Conservation (phyloP, 257 asterid genomes). For the Solanum stenotomum region DNA sequence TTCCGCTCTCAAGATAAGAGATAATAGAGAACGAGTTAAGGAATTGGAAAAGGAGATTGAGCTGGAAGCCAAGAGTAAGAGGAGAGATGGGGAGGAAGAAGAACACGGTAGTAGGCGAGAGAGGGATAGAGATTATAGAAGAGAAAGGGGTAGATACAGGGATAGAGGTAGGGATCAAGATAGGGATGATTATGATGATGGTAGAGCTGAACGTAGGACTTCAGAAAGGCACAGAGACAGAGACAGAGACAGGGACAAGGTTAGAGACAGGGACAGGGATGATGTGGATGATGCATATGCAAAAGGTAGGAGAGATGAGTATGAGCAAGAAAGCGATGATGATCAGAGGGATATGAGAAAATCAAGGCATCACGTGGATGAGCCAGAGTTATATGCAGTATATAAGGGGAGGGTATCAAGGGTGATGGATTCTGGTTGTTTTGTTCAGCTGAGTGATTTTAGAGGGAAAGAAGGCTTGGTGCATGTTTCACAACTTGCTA, state of each 20-base stretch:
- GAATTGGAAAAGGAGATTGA: constrained; percentile 83
- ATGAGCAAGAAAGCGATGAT: constrained; percentile 31
- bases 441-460: constrained; percentile 67
- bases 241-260: neutral
- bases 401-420: constrained; percentile 83
- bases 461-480: constrained; percentile 86
- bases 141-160: constrained; percentile 21
- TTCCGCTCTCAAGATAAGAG: constrained; percentile 57
- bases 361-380: constrained; percentile 21
- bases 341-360: constrained; percentile 34
- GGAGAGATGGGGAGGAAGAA: constrained; percentile 26
- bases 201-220: constrained; percentile 11
- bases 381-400: constrained; percentile 56
- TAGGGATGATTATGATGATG: constrained; percentile 8
- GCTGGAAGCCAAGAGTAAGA: constrained; percentile 37
- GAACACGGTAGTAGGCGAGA: constrained; percentile 5
- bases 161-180: constrained; percentile 24
- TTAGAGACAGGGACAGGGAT: neutral
- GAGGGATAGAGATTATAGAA: neutral
- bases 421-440: constrained; percentile 95
- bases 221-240: constrained; percentile 15
- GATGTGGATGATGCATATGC: neutral
- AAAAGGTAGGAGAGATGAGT: constrained; percentile 7
- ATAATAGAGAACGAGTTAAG: constrained; percentile 62
- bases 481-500: constrained; percentile 82